Percentiles rank a stretch among this genome's conserved stretches.
These are phyloP conservation scores for Phytophthora brassicae DNA, from an alignment of 352 stramenopile species.

Conservation along the genomic window DNA sequence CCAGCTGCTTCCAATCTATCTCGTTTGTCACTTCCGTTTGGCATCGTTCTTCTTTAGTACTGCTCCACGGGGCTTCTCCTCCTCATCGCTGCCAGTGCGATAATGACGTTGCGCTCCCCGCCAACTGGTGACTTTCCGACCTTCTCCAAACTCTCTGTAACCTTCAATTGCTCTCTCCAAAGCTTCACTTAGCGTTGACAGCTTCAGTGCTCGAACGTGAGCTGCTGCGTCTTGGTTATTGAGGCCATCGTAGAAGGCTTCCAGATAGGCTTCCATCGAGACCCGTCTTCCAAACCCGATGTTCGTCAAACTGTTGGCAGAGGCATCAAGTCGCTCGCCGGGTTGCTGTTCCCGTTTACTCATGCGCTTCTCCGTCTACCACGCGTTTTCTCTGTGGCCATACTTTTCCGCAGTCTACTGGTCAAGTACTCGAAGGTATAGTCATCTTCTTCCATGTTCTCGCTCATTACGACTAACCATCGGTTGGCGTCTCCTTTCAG, in stretches of 20 bases:
- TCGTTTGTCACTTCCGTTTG: too few species aligned
- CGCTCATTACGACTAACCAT: neutral
- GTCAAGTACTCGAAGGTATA: neutral
- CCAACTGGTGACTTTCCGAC: neutral
- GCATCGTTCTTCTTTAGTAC: too few species aligned
- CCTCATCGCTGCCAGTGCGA: too few species aligned
- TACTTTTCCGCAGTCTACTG: neutral
- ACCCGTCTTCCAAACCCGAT: neutral
- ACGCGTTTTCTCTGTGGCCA: neutral
- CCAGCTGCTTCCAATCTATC: neutral
- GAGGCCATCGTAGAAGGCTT: neutral
- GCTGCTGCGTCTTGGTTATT: neutral
- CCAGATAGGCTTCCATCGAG: neutral
- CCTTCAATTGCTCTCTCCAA: neutral
- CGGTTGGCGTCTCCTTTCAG: neutral
- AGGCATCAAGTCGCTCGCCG: neutral
- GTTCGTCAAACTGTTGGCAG: neutral
- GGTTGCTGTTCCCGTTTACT: neutral
- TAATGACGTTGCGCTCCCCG: neutral
- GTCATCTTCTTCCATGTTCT: neutral
- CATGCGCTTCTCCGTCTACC: neutral
- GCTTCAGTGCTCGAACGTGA: neutral
- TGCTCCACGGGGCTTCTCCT: too few species aligned
- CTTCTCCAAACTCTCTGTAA: neutral
- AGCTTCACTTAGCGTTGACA: neutral